Evolutionary conservation across 1,284 basidiomycete species (phyloP), one percentile per base, ranked within the genome.

Genomic region (Fomitiporia mediterranea): DNA sequence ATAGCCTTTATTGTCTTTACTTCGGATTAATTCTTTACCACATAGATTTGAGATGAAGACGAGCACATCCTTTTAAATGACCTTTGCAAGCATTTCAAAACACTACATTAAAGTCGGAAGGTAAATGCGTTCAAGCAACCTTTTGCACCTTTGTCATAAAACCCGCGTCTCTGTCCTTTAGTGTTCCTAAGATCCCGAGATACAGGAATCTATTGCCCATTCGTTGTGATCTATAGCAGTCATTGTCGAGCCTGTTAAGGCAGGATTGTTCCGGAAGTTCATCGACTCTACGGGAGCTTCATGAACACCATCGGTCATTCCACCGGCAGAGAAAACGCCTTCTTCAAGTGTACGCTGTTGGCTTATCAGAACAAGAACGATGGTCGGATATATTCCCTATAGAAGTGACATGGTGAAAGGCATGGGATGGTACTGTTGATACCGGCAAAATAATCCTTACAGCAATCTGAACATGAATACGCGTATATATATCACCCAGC

Each of bases 311-410:
- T 15, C 39, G 9, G 39, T 15, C 15, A 9, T 15, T 43, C 42
- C 15, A 23, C 17, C 42, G 7, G 15, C 19, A 25, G 42, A 43
- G 19, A 43, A 43, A 25, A 43, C 19, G 15, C 42, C 42, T 23
- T 43, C 49, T 37, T 51, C 32, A 3, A 51, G 23, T 15, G 49
- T 21, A 6, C 49, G 49, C 19, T 51, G 15, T 23, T 39, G 34
- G 34, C 49, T 35, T n/a, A 51, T 34, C 34, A 51, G 34, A 13
- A 51, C 23, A 15, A 51, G 37, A 4, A 51, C 49, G 34, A 51
- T 34, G 6, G 32, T 23, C 3, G 49, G 49, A 21, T 51, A 51
- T 8, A 51, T 51, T 17, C 32, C 49, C 49, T 51, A 37, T 17
- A 28, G 30, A 37, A 6, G 6, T 11, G 2, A 34, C 1, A 19